Base-by-base conservation (phyloP, 2,329 filamentous ascomycete species). In the Reticulascus tulasneorum region DNA sequence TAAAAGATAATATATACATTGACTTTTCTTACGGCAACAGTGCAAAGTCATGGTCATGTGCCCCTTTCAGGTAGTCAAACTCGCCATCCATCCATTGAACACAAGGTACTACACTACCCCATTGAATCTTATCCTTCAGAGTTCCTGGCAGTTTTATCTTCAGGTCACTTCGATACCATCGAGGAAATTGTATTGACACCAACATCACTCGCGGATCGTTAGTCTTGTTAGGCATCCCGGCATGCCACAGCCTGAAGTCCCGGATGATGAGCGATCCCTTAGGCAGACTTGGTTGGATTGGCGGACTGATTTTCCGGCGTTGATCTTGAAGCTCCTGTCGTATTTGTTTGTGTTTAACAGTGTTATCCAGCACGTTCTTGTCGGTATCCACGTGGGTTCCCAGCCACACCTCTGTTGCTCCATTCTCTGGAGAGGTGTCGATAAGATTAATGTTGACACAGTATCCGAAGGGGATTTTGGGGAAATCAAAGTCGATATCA, bases 181-280 rank as follows among this genome's bases (percentile, higher is more conserved):
- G 66, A 0, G 75, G 73, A 47, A 79, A 79, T 50, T 76, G 73
- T 26, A 78, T 75, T 61, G 75, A 67, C 22, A 73, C 74, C n/a
- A 80, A 54, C 76, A 80, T 79, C 13, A 79, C 65, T 18, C 75
- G 56, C 12, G 71, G 64, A 7, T 67, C 56, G 5, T 64, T 53
- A 2, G 68, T 71, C 26, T 54, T 48, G 46, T 82, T 82, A 2
- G 76, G 76, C 70, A 79, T 78, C 1, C 77, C 78, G 0, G 75
- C 76, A 51, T 82, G 77, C 77, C 78, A 83, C 6, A 80, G 64
- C 17, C 77, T 59, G 35, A 82, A 53, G 50, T 82, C 78, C 3
- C 79, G 64, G 20, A 83, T 50, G 23, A 81, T 62, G 16, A 82
- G 50, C 24, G 72, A 71, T 0, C 78, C 76, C 46, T 75, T 77